Conservation (phyloP, 306 rosid species). For the Prinsepia uniflora region DNA sequence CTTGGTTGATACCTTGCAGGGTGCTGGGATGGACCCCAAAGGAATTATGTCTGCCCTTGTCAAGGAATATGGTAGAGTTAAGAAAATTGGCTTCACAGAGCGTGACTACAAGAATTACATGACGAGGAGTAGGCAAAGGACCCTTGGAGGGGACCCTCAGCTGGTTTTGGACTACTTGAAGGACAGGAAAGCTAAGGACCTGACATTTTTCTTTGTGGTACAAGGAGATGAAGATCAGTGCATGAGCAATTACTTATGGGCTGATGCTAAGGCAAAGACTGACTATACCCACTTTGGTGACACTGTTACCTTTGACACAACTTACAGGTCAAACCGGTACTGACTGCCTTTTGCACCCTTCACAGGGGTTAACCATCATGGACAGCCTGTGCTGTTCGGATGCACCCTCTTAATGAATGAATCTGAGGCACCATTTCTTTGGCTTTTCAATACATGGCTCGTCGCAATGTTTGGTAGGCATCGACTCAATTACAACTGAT, state of each 20-base stretch:
- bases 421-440: conserved; percentile 33
- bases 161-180: conserved; percentile 33
- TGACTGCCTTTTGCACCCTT: conserved; percentile 39
- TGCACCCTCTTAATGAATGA: conserved; percentile 36
- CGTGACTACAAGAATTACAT: conserved; percentile 39
- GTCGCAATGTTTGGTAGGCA: conserved; percentile 29
- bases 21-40: conserved; percentile 40
- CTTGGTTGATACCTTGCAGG: conserved; percentile 37
- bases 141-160: conserved; percentile 35
- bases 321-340: conserved; percentile 35
- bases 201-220: conserved; percentile 31
- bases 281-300: conserved; percentile 36
- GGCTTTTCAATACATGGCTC: conserved; percentile 37
- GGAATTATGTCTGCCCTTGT: conserved; percentile 41
- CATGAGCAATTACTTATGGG: conserved; percentile 35
- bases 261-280: conserved; percentile 30
- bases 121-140: conserved; percentile 35
- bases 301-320: conserved; percentile 35
- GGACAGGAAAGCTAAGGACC: conserved; percentile 27
- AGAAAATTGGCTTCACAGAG: conserved; percentile 33
- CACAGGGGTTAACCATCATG: conserved; percentile 40
- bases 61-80: conserved; percentile 36
- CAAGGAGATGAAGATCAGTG: conserved; percentile 38
- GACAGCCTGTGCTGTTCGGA: conserved; percentile 33
- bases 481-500: conserved; percentile 32